Conservation (phyloP, 2,329 filamentous ascomycete genomes). For the Chaetoscypha palmicola region DNA sequence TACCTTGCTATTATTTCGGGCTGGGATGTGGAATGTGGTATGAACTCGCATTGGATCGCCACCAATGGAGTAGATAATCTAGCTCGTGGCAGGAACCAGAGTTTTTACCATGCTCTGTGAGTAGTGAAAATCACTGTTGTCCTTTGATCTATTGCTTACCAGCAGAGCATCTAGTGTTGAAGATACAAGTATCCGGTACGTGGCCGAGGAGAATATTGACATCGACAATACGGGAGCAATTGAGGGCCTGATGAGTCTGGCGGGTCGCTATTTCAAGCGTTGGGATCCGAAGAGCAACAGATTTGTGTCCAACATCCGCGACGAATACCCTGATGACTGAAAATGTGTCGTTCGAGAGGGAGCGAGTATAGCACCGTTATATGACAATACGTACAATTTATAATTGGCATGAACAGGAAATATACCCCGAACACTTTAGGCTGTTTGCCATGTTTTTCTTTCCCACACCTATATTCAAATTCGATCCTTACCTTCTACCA, state of each 20-base stretch:
- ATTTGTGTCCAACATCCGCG: slow-evolving; percentile 78
- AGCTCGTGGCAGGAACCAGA: slow-evolving; percentile 54
- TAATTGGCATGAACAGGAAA: no score
- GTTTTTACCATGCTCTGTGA: slow-evolving; percentile 84
- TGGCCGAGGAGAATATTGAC: slow-evolving; percentile 75
- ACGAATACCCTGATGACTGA: slow-evolving; percentile 82
- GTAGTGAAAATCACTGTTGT: no score
- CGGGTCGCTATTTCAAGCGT: slow-evolving; percentile 82
- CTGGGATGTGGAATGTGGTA: slow-evolving; percentile 59
- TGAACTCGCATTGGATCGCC: slow-evolving; percentile 52
- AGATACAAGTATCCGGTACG: slow-evolving; percentile 64
- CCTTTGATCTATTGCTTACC: slow-evolving; percentile 16
- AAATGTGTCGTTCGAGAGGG: no score
- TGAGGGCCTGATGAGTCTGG: slow-evolving; percentile 57
- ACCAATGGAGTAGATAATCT: slow-evolving; percentile 56
- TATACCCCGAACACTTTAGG: no score
- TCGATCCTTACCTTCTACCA: no score
- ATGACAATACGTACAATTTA: no score
- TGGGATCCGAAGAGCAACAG: slow-evolving; percentile 60
- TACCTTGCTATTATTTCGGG: slow-evolving; percentile 80
- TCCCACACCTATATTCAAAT: no score
- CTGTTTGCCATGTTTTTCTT: no score
- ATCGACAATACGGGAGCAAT: slow-evolving; percentile 47
- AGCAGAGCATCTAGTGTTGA: slow-evolving; percentile 44
- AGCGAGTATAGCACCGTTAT: no score